Conservation (phyloP, 2,329 filamentous ascomycete species). For the Ophiostoma perfectum region DNA sequence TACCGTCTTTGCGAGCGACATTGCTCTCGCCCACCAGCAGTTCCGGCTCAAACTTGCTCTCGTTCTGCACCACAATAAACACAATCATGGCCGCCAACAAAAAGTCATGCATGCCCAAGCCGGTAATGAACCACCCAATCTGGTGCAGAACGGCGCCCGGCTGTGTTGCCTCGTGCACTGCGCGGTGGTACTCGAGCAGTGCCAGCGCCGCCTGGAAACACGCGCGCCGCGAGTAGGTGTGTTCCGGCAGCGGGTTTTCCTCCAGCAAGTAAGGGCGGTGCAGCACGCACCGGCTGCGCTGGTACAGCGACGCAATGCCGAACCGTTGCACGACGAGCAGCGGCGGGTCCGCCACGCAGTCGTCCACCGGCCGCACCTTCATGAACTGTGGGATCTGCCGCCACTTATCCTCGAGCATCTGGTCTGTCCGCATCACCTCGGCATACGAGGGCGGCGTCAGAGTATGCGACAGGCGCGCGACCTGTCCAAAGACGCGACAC, state of each 20-base stretch:
- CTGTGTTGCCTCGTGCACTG: slow-evolving; percentile 44
- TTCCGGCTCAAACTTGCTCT: slow-evolving; percentile 28
- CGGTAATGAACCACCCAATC: slow-evolving; percentile 53
- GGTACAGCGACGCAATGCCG: slow-evolving; percentile 47
- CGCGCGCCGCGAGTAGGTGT: slow-evolving; percentile 47
- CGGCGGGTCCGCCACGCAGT: slow-evolving; percentile 46
- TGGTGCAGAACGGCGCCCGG: slow-evolving; percentile 50
- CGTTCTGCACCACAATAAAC: slow-evolving; percentile 47
- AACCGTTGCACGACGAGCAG: slow-evolving; percentile 48
- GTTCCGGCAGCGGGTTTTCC: slow-evolving; percentile 38
- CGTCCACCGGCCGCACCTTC: slow-evolving; percentile 43
- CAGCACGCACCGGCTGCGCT: slow-evolving; percentile 52
- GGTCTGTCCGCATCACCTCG: slow-evolving; percentile 47
- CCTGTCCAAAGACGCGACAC: slow-evolving; percentile 44
- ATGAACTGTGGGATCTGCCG: slow-evolving; percentile 44
- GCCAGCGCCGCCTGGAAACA: slow-evolving; percentile 47
- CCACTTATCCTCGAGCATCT: slow-evolving; percentile 43
- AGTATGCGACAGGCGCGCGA: slow-evolving; percentile 47
- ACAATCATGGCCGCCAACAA: slow-evolving; percentile 57
- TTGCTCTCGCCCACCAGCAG: slow-evolving; percentile 18
- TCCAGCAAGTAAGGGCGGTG: slow-evolving; percentile 50
- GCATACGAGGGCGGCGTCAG: slow-evolving; percentile 44
- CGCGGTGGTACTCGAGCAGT: slow-evolving; percentile 44
- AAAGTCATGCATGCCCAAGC: slow-evolving; percentile 56
- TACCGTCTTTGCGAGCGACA: neutral